Evolutionary conservation across 441 rosid species (phyloP).

Genomic region (Kokia cookei): DNA sequence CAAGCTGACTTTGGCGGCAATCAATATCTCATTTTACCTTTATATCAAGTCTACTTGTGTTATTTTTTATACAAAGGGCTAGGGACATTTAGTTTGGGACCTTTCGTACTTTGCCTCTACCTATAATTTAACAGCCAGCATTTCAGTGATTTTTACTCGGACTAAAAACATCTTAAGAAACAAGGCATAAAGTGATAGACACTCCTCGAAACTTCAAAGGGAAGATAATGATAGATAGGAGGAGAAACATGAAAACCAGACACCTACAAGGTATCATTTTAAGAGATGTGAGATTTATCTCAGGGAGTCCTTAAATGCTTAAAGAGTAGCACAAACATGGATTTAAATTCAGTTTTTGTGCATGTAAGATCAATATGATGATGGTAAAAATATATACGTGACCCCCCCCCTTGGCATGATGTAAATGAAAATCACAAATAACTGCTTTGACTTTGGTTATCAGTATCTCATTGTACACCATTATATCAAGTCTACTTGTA

Average conservation of each 20-base stretch:
- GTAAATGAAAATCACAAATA: too few species aligned
- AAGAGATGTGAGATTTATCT: not conserved
- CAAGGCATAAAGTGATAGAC: not conserved
- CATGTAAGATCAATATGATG: not conserved
- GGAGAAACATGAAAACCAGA: not conserved
- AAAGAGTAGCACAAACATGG: not conserved
- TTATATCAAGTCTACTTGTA: not conserved
- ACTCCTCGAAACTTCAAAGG: not conserved
- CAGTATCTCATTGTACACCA: not conserved
- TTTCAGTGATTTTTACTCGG: not conserved
- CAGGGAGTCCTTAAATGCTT: not conserved
- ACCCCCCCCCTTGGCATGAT: too few species aligned
- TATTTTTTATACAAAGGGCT: not conserved
- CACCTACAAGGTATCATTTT: not conserved
- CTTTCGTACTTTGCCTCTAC: not conserved
- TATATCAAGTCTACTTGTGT: not conserved
- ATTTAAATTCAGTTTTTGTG: not conserved
- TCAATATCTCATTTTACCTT: not conserved
- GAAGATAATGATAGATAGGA: not conserved
- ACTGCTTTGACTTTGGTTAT: not conserved
- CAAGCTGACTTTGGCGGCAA: not conserved
- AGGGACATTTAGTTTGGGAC: not conserved
- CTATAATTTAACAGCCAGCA: not conserved
- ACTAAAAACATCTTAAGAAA: not conserved
- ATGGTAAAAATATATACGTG: not conserved